Conservation (phyloP, 1,284 basidiomycete genomes). For the Xerocomus minutiporus region DNA sequence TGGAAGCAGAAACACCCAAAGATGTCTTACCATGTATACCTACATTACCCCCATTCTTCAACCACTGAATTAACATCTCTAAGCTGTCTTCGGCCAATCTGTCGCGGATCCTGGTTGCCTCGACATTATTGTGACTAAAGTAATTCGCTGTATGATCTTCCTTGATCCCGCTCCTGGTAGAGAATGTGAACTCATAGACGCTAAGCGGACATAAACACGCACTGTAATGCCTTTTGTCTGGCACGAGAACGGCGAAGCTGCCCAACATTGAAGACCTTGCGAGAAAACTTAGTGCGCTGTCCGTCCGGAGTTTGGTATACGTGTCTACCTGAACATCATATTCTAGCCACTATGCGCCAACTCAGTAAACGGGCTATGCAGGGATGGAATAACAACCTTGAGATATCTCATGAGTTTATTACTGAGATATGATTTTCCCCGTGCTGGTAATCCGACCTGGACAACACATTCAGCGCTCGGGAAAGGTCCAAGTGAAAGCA, state of each 20-base stretch:
- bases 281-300: constrained; percentile 5
- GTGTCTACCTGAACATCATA: constrained; percentile 84
- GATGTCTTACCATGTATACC: constrained; percentile 83
- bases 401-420: constrained; percentile 83
- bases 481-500: neutral
- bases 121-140: constrained; percentile 85
- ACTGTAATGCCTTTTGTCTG: constrained; percentile 71
- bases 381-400: constrained; percentile 43
- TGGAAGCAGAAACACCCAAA: constrained; percentile 11
- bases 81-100: constrained; percentile 87
- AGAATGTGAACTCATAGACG: constrained; percentile 4
- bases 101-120: constrained; percentile 78
- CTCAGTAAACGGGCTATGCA: constrained; percentile 10
- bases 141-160: constrained; percentile 91
- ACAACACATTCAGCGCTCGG: constrained; percentile 1
- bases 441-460: constrained; percentile 75
- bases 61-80: constrained; percentile 92
- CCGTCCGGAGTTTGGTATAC: neutral
- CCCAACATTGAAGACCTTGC: constrained; percentile 96
- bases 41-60: constrained; percentile 94
- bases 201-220: constrained; percentile 23
- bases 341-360: constrained; percentile 81
- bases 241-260: constrained; percentile 90
- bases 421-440: constrained; percentile 81
- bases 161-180: constrained; percentile 63